Conservation (phyloP, 2,329 filamentous ascomycete genomes). For the Metarhizium rileyi region DNA sequence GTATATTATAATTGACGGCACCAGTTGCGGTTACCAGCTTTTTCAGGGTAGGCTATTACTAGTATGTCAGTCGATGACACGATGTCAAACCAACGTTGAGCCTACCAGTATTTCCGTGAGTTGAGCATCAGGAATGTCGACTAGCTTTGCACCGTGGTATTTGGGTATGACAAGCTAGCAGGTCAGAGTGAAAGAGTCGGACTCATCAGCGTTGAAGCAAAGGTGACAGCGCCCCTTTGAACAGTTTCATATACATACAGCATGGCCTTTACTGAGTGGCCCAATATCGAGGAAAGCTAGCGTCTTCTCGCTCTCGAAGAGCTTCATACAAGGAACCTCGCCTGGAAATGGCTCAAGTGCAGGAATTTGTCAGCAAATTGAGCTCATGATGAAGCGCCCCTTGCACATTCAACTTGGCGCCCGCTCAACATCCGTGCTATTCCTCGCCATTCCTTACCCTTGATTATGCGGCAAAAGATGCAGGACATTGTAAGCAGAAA, state of each 20-base stretch:
- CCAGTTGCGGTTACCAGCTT: slow-evolving; percentile 72
- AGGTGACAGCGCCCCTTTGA: neutral
- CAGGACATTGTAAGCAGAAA: slow-evolving; percentile 38
- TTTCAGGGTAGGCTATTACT: slow-evolving; percentile 49
- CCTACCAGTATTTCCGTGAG: slow-evolving; percentile 71
- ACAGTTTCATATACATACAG: slow-evolving; percentile 46
- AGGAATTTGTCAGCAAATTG: neutral
- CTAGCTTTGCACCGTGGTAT: slow-evolving; percentile 81
- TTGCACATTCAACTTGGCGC: neutral
- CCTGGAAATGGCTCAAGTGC: slow-evolving; percentile 40
- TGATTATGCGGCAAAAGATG: slow-evolving; percentile 98
- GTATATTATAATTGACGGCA: slow-evolving; percentile 75
- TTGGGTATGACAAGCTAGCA: slow-evolving; percentile 89
- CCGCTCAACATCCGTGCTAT: neutral
- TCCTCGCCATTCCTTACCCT: slow-evolving; percentile 45
- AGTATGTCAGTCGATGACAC: neutral
- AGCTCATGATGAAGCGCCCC: neutral
- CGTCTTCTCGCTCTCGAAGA: slow-evolving; percentile 89
- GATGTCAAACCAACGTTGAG: neutral
- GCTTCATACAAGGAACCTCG: slow-evolving; percentile 93
- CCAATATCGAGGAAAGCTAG: slow-evolving; percentile 95
- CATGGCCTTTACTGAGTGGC: slow-evolving; percentile 78
- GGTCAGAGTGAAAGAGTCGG: neutral
- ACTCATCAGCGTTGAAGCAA: neutral
- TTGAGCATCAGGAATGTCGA: slow-evolving; percentile 85